Evolutionary conservation across 345 rosid genomes (phyloP).

Genomic region (Syzygium grande): DNA sequence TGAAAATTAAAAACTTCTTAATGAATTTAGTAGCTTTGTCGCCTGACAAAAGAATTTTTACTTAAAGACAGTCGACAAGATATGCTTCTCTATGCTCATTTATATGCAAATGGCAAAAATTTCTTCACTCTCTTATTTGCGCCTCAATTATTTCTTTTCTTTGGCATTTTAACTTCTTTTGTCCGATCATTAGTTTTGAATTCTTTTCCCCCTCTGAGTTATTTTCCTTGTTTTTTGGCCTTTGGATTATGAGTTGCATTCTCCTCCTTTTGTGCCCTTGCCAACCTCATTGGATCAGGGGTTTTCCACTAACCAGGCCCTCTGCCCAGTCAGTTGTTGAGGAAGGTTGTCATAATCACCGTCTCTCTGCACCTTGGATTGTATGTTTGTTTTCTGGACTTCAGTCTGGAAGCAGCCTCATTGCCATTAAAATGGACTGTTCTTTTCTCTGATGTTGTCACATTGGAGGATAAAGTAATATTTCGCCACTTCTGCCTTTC

Average conservation of each 20-base stretch:
- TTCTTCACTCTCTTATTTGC: not conserved
- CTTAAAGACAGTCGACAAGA: not conserved
- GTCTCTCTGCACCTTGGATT: not conserved
- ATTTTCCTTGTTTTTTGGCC: not conserved
- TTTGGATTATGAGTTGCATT: not conserved
- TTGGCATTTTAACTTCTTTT: not conserved
- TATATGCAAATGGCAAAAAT: not conserved
- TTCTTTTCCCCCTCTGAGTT: not conserved
- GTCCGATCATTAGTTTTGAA: not conserved
- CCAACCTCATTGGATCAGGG: not conserved
- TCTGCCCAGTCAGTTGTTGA: not conserved
- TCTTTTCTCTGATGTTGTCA: not conserved
- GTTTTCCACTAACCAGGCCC: not conserved
- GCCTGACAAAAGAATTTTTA: not conserved
- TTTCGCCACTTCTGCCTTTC: not conserved
- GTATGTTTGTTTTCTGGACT: not conserved
- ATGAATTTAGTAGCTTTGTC: not conserved
- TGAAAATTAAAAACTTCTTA: not conserved
- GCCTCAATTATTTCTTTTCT: not conserved
- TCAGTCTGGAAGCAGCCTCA: not conserved
- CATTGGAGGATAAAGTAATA: not conserved
- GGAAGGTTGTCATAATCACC: not conserved
- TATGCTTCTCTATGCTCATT: not conserved
- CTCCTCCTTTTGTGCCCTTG: not conserved
- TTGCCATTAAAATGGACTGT: not conserved